These are phyloP conservation scores for Nicotiana paniculata DNA, from an alignment of 257 asterid species.

Conservation along the genomic window DNA sequence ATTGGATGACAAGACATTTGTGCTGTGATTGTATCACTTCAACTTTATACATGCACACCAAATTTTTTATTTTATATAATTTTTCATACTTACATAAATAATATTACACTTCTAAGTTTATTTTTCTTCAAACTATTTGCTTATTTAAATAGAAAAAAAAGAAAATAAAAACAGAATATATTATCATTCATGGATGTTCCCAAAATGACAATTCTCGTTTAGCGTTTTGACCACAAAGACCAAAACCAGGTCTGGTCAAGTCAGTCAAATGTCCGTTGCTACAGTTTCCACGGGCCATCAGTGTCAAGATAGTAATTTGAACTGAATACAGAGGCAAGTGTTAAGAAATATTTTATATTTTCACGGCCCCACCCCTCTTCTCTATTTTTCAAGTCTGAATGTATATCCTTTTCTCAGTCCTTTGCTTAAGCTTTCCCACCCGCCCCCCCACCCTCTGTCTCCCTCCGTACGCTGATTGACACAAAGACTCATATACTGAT, in stretches of 20 bases:
- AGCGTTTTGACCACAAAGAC: not conserved
- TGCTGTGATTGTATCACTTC: no score
- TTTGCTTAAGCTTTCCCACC: not conserved
- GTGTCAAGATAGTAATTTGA: not conserved
- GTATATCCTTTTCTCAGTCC: not conserved
- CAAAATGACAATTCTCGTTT: not conserved
- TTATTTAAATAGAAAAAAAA: no score
- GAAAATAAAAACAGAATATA: no score
- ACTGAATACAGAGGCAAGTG: not conserved
- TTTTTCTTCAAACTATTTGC: no score
- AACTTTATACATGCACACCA: no score
- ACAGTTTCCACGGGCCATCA: not conserved
- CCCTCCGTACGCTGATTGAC: not conserved
- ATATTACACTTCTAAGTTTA: no score
- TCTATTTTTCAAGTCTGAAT: not conserved
- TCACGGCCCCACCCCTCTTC: not conserved
- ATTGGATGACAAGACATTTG: no score
- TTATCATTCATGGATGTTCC: not conserved
- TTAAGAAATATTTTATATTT: not conserved
- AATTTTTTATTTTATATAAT: no score
- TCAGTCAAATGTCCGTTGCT: not conserved
- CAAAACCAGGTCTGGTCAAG: constrained; percentile 3
- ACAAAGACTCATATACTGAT: constrained; percentile 5
- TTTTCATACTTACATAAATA: no score
- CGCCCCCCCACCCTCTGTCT: not conserved